Conservation (phyloP, 176 grass and related monocot species). For the Oryza meyeriana region DNA sequence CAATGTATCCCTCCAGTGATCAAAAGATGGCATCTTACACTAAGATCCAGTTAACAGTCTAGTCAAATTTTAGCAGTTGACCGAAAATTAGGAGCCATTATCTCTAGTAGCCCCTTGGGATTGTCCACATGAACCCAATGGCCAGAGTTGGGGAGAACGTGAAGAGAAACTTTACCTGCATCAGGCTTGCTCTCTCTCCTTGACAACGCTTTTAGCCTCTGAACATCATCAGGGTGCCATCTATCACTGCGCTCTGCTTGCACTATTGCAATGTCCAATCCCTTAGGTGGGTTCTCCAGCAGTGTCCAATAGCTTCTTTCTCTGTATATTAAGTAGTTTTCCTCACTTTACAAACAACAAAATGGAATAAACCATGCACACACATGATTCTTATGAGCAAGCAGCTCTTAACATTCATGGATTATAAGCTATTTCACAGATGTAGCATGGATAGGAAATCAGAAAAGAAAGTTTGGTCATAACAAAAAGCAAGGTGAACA, state of each 20-base stretch:
- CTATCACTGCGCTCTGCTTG: slow-evolving; percentile 87
- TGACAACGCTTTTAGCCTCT: slow-evolving; percentile 62
- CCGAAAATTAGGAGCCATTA: slow-evolving; percentile 70
- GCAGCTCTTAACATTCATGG: background rate
- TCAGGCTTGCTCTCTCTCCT: slow-evolving; percentile 39
- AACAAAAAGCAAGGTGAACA: background rate
- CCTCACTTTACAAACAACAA: background rate
- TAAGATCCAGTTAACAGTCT: background rate
- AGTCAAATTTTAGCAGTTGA: slow-evolving; percentile 26
- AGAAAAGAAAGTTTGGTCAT: background rate
- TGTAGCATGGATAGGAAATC: background rate
- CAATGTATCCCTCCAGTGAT: background rate
- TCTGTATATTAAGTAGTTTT: slow-evolving; percentile 36
- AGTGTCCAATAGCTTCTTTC: slow-evolving; percentile 75
- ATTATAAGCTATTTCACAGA: background rate
- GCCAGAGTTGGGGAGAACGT: slow-evolving; percentile 78
- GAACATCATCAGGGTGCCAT: slow-evolving; percentile 67
- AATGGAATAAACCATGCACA: background rate
- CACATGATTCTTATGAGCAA: background rate
- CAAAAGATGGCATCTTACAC: background rate
- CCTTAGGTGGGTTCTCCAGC: slow-evolving; percentile 75
- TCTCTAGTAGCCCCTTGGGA: slow-evolving; percentile 80
- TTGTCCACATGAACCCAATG: slow-evolving; percentile 99
- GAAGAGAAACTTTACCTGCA: slow-evolving; percentile 58
- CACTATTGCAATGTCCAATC: slow-evolving; percentile 72